Evolutionary conservation across 768 basidiomycete genomes (phyloP), one percentile per base, ranked within the genome.

Genomic region (Leccinum longicurvipes): DNA sequence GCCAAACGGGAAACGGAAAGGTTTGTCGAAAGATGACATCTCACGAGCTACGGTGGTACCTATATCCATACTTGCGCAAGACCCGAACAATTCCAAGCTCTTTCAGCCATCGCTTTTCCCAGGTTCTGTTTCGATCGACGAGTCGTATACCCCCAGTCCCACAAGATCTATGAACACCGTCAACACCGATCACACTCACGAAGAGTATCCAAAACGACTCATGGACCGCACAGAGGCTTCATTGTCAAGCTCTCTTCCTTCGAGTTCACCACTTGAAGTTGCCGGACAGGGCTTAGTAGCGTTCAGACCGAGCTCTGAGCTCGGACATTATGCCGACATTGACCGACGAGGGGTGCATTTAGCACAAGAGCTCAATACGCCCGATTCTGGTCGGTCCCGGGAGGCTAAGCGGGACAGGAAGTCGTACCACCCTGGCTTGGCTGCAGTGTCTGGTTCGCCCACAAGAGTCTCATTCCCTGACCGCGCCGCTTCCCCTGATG

Each of bases 291-390:
- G 62, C 15, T 69, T 67, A 10, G 67, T 69, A 23, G 50, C 72
- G 12, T 55, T 77, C 53, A 83, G 89, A 48, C 82, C 90, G 7
- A 90, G 86, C 67, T 93, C 91, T 25, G 91, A 91, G 68, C 76
- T 91, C 44, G 91, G 91, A 4, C 86, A 92, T 65, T 92, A 93
- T 69, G 65, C 84, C 42, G 91, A 91, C 71, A 67, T 84, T 56
- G 79, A 81, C 42, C 69, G 64, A 62, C 72, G 64, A 56, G 67
- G 34, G 61, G 66, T 51, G 5, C 45, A 58, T 15, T 47, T 57
- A 44, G 73, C 75, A 21, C 69, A 65, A 48, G 79, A 79, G 48
- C 78, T 79, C 55, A 67, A 74, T 42, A 81, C 80, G 17, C 79
- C 82, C 36, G 87, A 87, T 57, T 77, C 77, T 54, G 77, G 81